Evolutionary conservation across 2,329 filamentous ascomycete species (phyloP), one percentile per base, ranked within the genome.

Genomic region (Trematosphaeria pertusa): DNA sequence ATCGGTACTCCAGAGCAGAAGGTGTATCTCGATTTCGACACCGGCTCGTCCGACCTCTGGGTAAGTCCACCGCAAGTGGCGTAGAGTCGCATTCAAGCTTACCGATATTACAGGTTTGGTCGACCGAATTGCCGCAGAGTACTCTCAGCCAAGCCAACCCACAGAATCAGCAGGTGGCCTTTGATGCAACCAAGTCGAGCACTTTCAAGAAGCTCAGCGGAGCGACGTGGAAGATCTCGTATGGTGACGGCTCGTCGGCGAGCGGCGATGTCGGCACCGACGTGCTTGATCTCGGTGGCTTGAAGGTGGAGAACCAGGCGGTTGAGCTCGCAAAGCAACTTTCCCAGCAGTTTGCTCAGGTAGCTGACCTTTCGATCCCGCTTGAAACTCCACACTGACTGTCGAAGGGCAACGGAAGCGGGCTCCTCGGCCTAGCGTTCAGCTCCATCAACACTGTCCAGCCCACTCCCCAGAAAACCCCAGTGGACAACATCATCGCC

Each of bases 11-110:
- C 87, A 54, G 80, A 73, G 1, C 61, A 64, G 37, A 59, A 50
- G 17, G 65, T 88, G 53, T 80, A 83, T 50, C 63, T 91, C 46
- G 85, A 89, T 64, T 80, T 91, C 49, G 88, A 91, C 57, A 91
- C 87, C 12, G 86, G 77, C 43, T 86, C 75, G 46, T 79, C 84
- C 21, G 85, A 87, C 69, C 80, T 88, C 82, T 84, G 70, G 72
- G 80, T 73, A 37, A 24, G 39, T 42, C 5, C 17, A n/a, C n/a
- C n/a, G n/a, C n/a, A n/a, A n/a, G n/a, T n/a, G n/a, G n/a, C n/a
- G n/a, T n/a, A n/a, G n/a, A n/a, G n/a, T n/a, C n/a, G 12, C 24
- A 28, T 7, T 12, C 24, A 28, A 28, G 24, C 32, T 35, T 31
- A 44, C 46, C 43, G 35, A 53, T 22, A 20, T 18, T 19, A 31